A percentile compares a stretch with the other conserved stretches of the same genome.
phyloP scores from a whole-genome alignment of 1,284 basidiomycete species.

The Irpex sp. region DNA sequence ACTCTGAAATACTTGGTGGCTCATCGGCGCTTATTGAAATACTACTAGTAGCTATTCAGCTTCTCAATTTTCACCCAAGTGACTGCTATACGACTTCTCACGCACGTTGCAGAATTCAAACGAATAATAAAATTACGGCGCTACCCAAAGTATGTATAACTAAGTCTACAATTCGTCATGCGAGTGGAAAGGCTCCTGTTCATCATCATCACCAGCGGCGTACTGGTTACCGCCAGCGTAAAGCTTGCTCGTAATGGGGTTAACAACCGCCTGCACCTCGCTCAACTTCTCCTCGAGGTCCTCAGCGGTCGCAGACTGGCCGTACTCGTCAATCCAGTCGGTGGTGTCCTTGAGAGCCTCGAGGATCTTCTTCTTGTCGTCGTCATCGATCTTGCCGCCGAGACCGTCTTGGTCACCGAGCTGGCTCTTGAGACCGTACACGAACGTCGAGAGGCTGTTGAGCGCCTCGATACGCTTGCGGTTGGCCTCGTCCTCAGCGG shows the following conservation, averaged over 20 bases:
- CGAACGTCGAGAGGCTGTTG: conserved; percentile 74
- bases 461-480: conserved; percentile 87
- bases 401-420: conserved; percentile 85
- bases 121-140: conserved; percentile 16
- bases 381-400: conserved; percentile 83
- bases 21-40: too few species aligned
- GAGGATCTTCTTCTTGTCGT: conserved; percentile 88
- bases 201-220: conserved; percentile 34
- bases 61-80: too few species aligned
- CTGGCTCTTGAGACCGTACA: conserved; percentile 85
- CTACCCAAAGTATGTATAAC: conserved; percentile 9
- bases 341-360: conserved; percentile 84
- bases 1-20: too few species aligned
- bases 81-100: too few species aligned
- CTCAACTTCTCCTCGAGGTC: conserved; percentile 91
- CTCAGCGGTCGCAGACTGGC: conserved; percentile 74
- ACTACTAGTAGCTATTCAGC: too few species aligned
- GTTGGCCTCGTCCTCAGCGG: conserved; percentile 81
- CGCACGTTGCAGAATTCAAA: conserved; percentile 6
- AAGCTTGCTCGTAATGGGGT: conserved; percentile 73
- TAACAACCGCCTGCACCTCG: conserved; percentile 57
- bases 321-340: conserved; percentile 88
- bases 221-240: conserved; percentile 49
- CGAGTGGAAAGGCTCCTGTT: conserved; percentile 53
- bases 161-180: conserved; percentile 64